A percentile compares a stretch with the other conserved stretches of the same genome.
Evolutionary conservation across 1,284 basidiomycete species (phyloP).

Genomic region (Trametes sp.): DNA sequence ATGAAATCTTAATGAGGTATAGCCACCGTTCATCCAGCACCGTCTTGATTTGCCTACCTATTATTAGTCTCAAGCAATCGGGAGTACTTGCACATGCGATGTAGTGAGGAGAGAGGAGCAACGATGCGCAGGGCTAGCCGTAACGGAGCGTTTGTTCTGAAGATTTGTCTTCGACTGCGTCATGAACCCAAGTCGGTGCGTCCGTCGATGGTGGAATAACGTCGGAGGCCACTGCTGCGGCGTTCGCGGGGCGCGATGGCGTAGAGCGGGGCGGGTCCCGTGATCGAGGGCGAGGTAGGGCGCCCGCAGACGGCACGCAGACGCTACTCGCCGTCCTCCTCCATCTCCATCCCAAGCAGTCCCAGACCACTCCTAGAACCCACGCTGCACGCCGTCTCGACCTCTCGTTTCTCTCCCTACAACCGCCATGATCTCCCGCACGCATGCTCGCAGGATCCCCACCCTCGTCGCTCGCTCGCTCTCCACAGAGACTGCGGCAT

Average conservation of each 20-base stretch:
- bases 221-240: too few relatives aligned
- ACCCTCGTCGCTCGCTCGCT: constrained; percentile 50
- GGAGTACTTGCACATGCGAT: too few relatives aligned
- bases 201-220: too few relatives aligned
- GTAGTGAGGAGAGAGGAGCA: too few relatives aligned
- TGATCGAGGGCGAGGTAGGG: constrained; percentile 15
- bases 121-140: too few relatives aligned
- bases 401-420: constrained; percentile 6
- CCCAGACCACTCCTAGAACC: not conserved
- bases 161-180: too few relatives aligned
- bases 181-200: too few relatives aligned
- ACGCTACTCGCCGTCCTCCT: constrained; percentile 10
- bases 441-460: constrained; percentile 32
- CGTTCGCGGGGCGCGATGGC: constrained; percentile 8
- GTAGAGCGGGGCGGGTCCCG: constrained; percentile 10
- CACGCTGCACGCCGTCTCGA: not conserved
- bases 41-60: too few relatives aligned
- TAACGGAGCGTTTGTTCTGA: too few relatives aligned
- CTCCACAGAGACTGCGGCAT: constrained; percentile 55
- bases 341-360: not conserved
- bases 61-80: too few relatives aligned
- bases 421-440: constrained; percentile 30
- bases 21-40: too few relatives aligned
- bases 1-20: too few relatives aligned
- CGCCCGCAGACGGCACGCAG: constrained; percentile 7